These are phyloP conservation scores for Haplosporangium sp. DNA, from an alignment of 371 early-diverging fungal species.

Conservation along the genomic window DNA sequence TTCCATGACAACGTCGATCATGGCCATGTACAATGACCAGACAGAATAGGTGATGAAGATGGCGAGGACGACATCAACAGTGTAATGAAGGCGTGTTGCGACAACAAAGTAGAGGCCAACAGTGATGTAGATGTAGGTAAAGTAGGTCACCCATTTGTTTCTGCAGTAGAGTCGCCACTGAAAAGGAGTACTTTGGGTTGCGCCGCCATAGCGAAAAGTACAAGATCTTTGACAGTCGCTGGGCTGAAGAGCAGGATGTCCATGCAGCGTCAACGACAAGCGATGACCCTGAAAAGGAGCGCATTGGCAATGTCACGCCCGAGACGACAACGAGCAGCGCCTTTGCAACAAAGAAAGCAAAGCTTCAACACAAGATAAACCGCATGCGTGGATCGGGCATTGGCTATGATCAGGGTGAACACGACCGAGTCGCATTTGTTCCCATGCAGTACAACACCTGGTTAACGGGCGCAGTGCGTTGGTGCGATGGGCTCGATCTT, in stretches of 20 bases:
- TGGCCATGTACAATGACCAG: constrained; percentile 58
- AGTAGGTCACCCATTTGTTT: constrained; percentile 58
- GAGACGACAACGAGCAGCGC: background rate
- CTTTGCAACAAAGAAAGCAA: constrained; percentile 18
- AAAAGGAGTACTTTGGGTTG: constrained; percentile 55
- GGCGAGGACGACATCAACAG: constrained; percentile 79
- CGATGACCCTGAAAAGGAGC: constrained; percentile 13
- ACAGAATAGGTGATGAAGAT: constrained; percentile 62
- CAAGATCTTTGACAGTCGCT: constrained; percentile 17
- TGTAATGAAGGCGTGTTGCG: constrained; percentile 75
- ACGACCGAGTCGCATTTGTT: constrained; percentile 50
- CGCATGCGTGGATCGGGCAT: constrained; percentile 53
- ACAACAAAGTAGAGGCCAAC: constrained; percentile 70
- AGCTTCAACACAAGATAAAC: constrained; percentile 35
- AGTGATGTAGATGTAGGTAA: constrained; percentile 63
- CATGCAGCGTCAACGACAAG: background rate
- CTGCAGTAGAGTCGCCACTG: constrained; percentile 53
- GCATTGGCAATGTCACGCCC: background rate
- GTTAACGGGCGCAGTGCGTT: constrained; percentile 46
- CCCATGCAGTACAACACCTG: constrained; percentile 57
- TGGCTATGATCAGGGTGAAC: constrained; percentile 44
- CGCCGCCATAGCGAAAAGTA: constrained; percentile 42
- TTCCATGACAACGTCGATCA: constrained; percentile 66
- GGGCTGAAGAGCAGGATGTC: constrained; percentile 2
- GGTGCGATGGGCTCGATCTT: constrained; percentile 57